Evolutionary conservation across 2,329 filamentous ascomycete genomes (phyloP), one percentile per base, ranked within the genome.

Genomic region (Arthrobotrys conoides): DNA sequence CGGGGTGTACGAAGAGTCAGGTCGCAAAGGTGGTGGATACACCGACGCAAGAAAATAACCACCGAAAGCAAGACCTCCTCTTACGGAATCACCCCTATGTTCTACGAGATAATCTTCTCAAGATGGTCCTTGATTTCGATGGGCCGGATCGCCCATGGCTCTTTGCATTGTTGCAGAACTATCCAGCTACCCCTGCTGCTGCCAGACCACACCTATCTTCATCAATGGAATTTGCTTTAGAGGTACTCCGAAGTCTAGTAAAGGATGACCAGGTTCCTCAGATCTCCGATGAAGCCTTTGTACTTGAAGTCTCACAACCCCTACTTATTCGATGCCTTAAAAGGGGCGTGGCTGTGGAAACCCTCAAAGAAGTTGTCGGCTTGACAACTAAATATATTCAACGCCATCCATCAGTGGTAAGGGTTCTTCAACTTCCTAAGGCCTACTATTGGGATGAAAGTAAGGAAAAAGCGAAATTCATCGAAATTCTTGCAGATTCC

Each of bases 201-300:
- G 5, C 41, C 18, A 22, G 12, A 16, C n/a, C 41, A 14, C 10
- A 27, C 2, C 30, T 49, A 33, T 65, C 61, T 18, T 65, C 61
- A 8, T 33, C 61, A 5, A 65, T 65, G 61, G 61, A 65, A 14
- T 65, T 65, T 24, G 49, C 61, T 3, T 8, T 65, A 8, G 61
- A 49, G 20, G 27, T 65, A 3, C 61, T 65, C 8, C 16, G 44
- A 14, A 65, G 33, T 2, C 6, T 49, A 33, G 61, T 33, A 6
- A 1, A 49, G 0, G 20, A 44, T 8, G 24, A 16, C 16, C 3
- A 65, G 8, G 24, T 36, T 0, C 30, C 61, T 33, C 41, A 49
- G 16, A 49, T 65, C 16, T 65, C 57, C 10, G 57, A 61, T 9
- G 14, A 24, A 2, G 57, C 36, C 2, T 61, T 61, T 20, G 20